Evolutionary conservation across 2,329 filamentous ascomycete species (phyloP), one percentile per base, ranked within the genome.

Genomic region (Neonectria neomacrospora): DNA sequence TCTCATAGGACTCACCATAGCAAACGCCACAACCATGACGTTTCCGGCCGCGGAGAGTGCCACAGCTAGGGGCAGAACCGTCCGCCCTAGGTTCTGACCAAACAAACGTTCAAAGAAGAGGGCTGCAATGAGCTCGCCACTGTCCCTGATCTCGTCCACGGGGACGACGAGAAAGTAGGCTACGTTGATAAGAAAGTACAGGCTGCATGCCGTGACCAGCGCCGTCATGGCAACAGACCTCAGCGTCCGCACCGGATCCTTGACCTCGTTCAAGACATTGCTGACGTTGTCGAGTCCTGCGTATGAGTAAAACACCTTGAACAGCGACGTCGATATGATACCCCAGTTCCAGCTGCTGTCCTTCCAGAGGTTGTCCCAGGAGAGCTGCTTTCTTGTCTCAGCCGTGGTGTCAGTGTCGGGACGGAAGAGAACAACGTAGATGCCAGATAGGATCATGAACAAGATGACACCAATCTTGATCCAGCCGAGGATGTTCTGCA

Each of bases 1-100:
- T 9, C 23, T 5, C n/a, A 20, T 11, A 26, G n/a, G n/a, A 28
- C 83, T 70, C 80, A 90, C 90, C 75, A 90, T 76, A 1, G 88
- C 83, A 74, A 92, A 93, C 0, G 88, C 88, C 2, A 91, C 89
- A 0, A 91, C 89, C 84, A 93, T 89, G 14, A 93, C 90, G 72
- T 93, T 93, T 0, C 90, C 91, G 2, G 83, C 85, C 0, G 89
- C 89, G 1, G 88, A 91, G 23, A 91, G 77, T 0, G 90, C 90
- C 34, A 93, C 88, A 0, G 87, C 85, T 9, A 91, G 75, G 0
- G 89, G 87, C 2, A 92, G 78, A 2, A 91, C 76, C 1, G 80
- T 81, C 34, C 83, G 82, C 0, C 89, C 90, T 10, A 90, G 70
- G 0, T 79, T 80, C 2, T 80, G 76, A 0, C 90, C 90, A 74